These are phyloP conservation scores for Microdochium nivale DNA, from an alignment of 2,329 filamentous ascomycete genomes.

Conservation along the genomic window DNA sequence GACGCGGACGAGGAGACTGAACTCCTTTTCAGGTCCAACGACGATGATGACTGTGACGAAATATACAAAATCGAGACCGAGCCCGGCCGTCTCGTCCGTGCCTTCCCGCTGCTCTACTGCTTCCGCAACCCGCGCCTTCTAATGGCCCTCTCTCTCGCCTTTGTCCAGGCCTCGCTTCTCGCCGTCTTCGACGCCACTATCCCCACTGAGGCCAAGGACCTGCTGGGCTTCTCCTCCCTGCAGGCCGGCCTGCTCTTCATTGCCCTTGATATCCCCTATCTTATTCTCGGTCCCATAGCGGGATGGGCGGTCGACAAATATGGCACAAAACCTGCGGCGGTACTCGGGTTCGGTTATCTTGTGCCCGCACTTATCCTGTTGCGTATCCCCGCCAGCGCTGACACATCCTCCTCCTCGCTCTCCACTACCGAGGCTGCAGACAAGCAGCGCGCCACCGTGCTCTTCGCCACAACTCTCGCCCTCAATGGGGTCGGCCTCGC, in stretches of 20 bases:
- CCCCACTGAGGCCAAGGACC: slow-evolving; percentile 23
- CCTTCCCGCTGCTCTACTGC: slow-evolving; percentile 37
- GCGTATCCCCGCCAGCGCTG: slow-evolving; percentile 39
- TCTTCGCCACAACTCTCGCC: slow-evolving; percentile 17
- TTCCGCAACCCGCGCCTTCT: slow-evolving; percentile 29
- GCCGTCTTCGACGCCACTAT: slow-evolving; percentile 28
- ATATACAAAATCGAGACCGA: slow-evolving; percentile 32
- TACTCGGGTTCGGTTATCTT: slow-evolving; percentile 41
- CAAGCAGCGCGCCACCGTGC: slow-evolving; percentile 8
- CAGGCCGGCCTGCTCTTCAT: slow-evolving; percentile 27
- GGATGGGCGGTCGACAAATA: slow-evolving; percentile 27
- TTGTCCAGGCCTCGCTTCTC: slow-evolving; percentile 31
- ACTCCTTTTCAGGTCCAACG: slow-evolving; percentile 26
- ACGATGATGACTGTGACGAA: slow-evolving; percentile 16
- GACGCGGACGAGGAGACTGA: slow-evolving; percentile 26
- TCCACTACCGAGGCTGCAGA: slow-evolving; percentile 16
- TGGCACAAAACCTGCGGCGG: slow-evolving; percentile 22
- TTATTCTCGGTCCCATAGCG: slow-evolving; percentile 21
- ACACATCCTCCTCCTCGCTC: background rate
- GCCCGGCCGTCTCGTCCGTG: slow-evolving; percentile 26
- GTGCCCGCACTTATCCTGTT: slow-evolving; percentile 51
- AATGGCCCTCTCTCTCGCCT: slow-evolving; percentile 27
- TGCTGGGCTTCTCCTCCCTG: slow-evolving; percentile 26
- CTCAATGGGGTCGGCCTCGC: slow-evolving; percentile 44
- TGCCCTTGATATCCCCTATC: slow-evolving; percentile 24